Conservation (phyloP, 371 early-diverging fungal species). For the Smittium mucronatum region DNA sequence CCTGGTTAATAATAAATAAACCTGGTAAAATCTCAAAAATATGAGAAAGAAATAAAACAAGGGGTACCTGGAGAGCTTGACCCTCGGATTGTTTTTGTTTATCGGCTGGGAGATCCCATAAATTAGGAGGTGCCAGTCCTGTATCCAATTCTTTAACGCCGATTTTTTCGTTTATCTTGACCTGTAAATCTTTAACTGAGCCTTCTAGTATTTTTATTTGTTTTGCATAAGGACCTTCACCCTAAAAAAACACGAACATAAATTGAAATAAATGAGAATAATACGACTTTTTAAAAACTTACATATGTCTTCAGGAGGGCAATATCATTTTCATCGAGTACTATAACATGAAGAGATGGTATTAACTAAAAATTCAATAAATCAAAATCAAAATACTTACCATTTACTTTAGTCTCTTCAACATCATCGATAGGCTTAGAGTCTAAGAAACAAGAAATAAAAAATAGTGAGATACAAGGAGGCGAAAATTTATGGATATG, state of each 20-base stretch:
- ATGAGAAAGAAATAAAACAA: no score
- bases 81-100: slow-evolving; percentile 93
- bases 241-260: slow-evolving; percentile 38
- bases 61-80: slow-evolving; percentile 77
- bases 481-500: background rate
- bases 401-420: slow-evolving; percentile 80
- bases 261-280: background rate
- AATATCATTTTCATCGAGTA: slow-evolving; percentile 92
- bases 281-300: background rate
- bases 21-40: no score
- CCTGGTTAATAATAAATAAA: slow-evolving; percentile 32
- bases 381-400: slow-evolving; percentile 33
- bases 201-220: slow-evolving; percentile 82
- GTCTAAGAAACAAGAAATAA: slow-evolving; percentile 37
- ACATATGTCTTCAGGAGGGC: slow-evolving; percentile 49
- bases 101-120: slow-evolving; percentile 99
- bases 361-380: no score
- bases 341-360: slow-evolving; percentile 6
- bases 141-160: slow-evolving; percentile 99
- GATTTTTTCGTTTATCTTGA: slow-evolving; percentile 94
- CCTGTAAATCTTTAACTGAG: slow-evolving; percentile 89
- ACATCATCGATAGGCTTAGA: slow-evolving; percentile 63
- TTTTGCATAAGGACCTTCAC: slow-evolving; percentile 92
- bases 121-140: slow-evolving; percentile 96
- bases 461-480: background rate